phyloP scores from a whole-genome alignment of 1,284 basidiomycete species.

The Sanguinoderma infundibulare region DNA sequence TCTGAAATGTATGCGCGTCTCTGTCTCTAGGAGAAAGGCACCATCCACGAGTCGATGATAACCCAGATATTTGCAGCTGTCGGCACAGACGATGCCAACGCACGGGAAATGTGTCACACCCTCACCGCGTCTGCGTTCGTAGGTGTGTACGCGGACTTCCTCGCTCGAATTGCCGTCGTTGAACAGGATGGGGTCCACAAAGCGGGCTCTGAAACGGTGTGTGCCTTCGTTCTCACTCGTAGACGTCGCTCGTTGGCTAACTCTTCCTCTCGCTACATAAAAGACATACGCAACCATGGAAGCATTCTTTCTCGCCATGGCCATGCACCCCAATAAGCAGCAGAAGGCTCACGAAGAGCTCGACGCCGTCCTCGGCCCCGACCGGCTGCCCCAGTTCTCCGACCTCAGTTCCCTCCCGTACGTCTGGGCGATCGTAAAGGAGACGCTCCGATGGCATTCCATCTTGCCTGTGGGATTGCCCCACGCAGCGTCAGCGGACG shows the following conservation, averaged over 20 bases:
- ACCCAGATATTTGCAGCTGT: neutral
- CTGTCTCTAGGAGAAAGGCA: neutral
- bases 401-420: no score
- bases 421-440: no score
- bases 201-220: neutral
- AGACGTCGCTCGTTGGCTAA: no score
- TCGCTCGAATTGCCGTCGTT: neutral
- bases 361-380: neutral
- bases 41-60: neutral
- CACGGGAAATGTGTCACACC: neutral
- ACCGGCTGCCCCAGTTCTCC: slow-evolving; percentile 3
- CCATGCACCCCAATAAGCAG: neutral
- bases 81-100: neutral
- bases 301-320: neutral
- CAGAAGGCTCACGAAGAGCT: neutral
- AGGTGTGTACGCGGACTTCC: neutral
- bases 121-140: neutral
- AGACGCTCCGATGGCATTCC: no score
- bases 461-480: no score
- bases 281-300: no score
- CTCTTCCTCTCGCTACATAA: no score
- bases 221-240: neutral
- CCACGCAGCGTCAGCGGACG: no score
- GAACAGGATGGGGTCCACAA: no score
- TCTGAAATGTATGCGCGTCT: neutral